phyloP scores from a whole-genome alignment of 208 protist genomes.

The Trypanosoma rangeli region DNA sequence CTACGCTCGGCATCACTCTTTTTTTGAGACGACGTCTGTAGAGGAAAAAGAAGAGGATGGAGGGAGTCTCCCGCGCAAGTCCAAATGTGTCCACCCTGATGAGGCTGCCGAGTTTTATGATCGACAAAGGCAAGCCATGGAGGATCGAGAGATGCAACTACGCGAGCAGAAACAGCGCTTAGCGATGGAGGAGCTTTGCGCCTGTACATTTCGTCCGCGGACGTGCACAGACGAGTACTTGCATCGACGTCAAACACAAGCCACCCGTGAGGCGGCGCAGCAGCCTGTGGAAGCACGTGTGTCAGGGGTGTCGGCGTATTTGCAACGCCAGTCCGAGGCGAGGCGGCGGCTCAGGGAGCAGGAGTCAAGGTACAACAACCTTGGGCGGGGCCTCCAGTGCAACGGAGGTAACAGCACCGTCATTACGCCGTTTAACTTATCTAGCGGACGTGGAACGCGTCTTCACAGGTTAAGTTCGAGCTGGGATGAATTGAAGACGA shows the following conservation, averaged over 20 bases:
- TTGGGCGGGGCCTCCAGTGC: conserved; percentile 35
- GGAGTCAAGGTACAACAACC: conserved; percentile 38
- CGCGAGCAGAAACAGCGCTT: conserved; percentile 27
- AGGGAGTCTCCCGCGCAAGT: conserved; percentile 1
- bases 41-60: conserved; percentile 15
- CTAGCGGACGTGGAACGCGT: conserved; percentile 18
- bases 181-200: conserved; percentile 54
- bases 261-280: neutral
- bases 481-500: neutral
- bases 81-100: conserved; percentile 17
- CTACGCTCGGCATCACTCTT: neutral
- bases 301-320: conserved; percentile 56
- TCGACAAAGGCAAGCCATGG: conserved; percentile 42
- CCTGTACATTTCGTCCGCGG: conserved; percentile 80
- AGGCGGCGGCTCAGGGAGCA: conserved; percentile 46
- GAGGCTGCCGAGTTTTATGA: conserved; percentile 58
- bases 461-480: conserved; percentile 1
- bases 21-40: conserved; percentile 1
- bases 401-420: conserved; percentile 37
- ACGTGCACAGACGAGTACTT: conserved; percentile 41
- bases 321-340: conserved; percentile 59
- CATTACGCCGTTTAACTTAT: conserved; percentile 40
- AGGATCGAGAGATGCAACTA: conserved; percentile 27
- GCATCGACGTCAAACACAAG: conserved; percentile 12
- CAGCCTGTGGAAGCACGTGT: conserved; percentile 25